phyloP scores from a whole-genome alignment of 1,139 yeast genomes.

The Diutina pseudorugosa region DNA sequence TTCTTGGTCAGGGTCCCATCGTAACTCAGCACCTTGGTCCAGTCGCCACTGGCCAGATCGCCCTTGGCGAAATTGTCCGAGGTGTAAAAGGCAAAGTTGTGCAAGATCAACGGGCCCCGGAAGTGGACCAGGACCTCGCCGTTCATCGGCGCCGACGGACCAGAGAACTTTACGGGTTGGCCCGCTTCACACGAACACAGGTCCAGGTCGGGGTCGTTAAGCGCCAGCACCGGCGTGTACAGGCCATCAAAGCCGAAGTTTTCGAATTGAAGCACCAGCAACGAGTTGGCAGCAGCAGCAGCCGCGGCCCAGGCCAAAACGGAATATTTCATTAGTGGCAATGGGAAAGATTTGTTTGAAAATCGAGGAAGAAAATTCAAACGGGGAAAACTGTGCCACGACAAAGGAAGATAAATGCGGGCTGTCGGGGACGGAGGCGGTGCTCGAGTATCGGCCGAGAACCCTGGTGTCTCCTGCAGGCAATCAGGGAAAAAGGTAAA shows the following conservation, averaged over 20 bases:
- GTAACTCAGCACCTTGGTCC: not conserved
- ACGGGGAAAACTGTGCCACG: too few species aligned
- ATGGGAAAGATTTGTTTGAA: too few species aligned
- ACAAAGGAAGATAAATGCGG: not conserved
- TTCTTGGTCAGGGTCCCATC: conserved; percentile 32
- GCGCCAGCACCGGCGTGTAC: conserved; percentile 49
- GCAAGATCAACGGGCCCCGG: conserved; percentile 79
- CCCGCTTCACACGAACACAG: conserved; percentile 23
- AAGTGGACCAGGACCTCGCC: conserved; percentile 88
- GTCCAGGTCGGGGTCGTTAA: conserved; percentile 42
- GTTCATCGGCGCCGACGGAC: conserved; percentile 69
- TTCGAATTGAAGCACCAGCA: conserved; percentile 8
- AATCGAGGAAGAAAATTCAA: too few species aligned
- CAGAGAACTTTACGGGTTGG: conserved; percentile 43
- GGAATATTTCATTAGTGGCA: not conserved
- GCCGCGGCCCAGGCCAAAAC: not conserved
- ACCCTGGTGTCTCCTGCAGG: not conserved
- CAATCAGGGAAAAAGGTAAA: not conserved
- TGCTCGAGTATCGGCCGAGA: not conserved
- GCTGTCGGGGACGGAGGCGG: not conserved
- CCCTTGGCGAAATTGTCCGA: conserved; percentile 12
- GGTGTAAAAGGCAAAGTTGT: conserved; percentile 64
- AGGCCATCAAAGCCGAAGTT: conserved; percentile 74
- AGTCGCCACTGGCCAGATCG: not conserved
- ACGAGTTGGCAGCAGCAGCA: not conserved